Conservation (phyloP, 805 yeast genomes). For the Spathaspora hagerdaliae region DNA sequence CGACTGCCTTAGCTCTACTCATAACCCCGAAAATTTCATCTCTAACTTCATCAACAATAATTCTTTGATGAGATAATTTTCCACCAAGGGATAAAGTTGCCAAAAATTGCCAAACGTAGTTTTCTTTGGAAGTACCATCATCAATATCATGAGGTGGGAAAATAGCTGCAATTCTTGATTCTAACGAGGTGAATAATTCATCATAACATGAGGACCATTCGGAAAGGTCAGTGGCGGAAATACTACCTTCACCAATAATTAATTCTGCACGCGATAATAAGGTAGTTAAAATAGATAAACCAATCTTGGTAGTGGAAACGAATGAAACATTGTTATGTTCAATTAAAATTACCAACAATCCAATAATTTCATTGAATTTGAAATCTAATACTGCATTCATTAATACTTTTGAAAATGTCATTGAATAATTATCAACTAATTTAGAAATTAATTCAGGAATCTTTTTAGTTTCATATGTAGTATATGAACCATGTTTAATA, state of each 20-base stretch:
- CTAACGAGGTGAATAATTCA: slow-evolving; percentile 71
- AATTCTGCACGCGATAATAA: slow-evolving; percentile 87
- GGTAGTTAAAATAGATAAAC: slow-evolving; percentile 85
- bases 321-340: slow-evolving; percentile 67
- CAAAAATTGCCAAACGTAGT: slow-evolving; percentile 92
- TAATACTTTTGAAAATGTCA: slow-evolving; percentile 76
- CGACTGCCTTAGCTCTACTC: slow-evolving; percentile 65
- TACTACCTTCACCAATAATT: slow-evolving; percentile 75
- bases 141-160: slow-evolving; percentile 69
- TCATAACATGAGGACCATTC: slow-evolving; percentile 83
- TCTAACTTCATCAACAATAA: slow-evolving; percentile 90
- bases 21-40: slow-evolving; percentile 89
- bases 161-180: slow-evolving; percentile 68
- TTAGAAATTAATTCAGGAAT: slow-evolving; percentile 51
- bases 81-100: slow-evolving; percentile 94
- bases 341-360: slow-evolving; percentile 65
- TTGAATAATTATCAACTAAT: slow-evolving; percentile 72
- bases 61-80: slow-evolving; percentile 83
- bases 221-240: slow-evolving; percentile 50
- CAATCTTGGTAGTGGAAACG: slow-evolving; percentile 70
- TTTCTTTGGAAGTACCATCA: slow-evolving; percentile 55
- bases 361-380: slow-evolving; percentile 72
- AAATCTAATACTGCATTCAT: slow-evolving; percentile 83
- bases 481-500: slow-evolving; percentile 74
- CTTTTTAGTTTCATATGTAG: slow-evolving; percentile 47